A percentile compares a stretch with the other conserved stretches of the same genome.
Conservation (phyloP, 805 yeast genomes). For the Nakazawaea peltata region DNA sequence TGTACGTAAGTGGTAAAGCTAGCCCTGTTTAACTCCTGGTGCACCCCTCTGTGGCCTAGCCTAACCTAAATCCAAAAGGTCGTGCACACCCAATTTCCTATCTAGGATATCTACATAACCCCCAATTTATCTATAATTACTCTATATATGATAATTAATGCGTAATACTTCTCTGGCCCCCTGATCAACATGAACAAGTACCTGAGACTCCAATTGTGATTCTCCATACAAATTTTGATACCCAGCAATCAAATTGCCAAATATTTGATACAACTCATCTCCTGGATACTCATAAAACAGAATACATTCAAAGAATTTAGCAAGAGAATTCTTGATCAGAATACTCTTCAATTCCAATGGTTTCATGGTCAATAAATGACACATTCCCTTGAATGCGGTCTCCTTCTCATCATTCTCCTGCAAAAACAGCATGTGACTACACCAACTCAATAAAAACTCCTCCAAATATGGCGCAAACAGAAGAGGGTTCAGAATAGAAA, state of each 20-base stretch:
- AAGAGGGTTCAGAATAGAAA: conserved; percentile 60
- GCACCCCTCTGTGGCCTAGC: no score
- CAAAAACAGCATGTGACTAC: conserved; percentile 54
- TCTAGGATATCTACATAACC: no score
- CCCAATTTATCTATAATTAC: no score
- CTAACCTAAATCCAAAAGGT: no score
- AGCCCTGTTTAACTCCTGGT: no score
- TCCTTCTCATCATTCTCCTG: conserved; percentile 86
- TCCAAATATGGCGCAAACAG: conserved; percentile 50
- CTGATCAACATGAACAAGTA: conserved; percentile 16
- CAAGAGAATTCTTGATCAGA: conserved; percentile 38
- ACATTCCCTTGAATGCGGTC: conserved; percentile 78
- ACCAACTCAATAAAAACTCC: conserved; percentile 61
- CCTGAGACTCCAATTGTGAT: conserved; percentile 18
- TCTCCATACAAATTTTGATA: conserved; percentile 41
- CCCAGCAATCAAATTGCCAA: conserved; percentile 35
- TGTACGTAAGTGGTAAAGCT: no score
- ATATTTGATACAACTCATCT: conserved; percentile 32
- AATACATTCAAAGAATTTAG: conserved; percentile 50
- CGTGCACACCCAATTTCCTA: no score
- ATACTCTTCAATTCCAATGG: conserved; percentile 53
- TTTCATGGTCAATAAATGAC: conserved; percentile 53
- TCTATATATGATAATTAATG: conserved; percentile 20
- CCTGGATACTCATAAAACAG: conserved; percentile 47
- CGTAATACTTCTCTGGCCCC: conserved; percentile 16